phyloP scores from a whole-genome alignment of 495 filamentous ascomycete species.

The Thermothielavioides terrestris region DNA sequence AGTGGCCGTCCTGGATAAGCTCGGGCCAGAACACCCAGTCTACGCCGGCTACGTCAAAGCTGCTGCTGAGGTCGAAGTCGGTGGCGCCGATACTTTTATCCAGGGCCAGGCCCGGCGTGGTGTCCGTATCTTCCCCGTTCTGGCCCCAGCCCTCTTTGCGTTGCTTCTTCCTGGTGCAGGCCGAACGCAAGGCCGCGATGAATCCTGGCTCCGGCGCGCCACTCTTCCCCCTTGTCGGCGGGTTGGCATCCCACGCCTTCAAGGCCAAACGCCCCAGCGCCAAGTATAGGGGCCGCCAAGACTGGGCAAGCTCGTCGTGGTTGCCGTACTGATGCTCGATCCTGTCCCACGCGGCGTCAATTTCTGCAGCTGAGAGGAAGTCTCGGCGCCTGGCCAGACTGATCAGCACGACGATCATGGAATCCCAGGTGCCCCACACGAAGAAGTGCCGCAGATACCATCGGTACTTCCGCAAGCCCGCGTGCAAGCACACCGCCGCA shows the following conservation, averaged over 20 bases:
- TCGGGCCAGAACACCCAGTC: conserved; percentile 13
- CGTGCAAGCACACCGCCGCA: background rate
- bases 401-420: background rate
- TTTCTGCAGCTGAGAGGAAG: conserved; percentile 1
- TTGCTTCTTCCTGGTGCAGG: background rate
- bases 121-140: background rate
- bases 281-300: background rate
- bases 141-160: background rate
- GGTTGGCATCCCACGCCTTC: background rate
- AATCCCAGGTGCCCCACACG: background rate
- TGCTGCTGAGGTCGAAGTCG: background rate
- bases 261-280: background rate
- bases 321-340: conserved; percentile 6
- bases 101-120: no score
- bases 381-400: background rate
- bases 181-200: background rate
- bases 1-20: background rate
- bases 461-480: background rate
- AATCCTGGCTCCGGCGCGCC: background rate
- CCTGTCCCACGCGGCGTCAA: conserved; percentile 1
- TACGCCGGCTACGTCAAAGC: background rate
- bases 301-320: conserved; percentile 4
- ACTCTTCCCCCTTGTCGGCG: background rate
- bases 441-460: conserved; percentile 12
- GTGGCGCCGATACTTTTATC: no score